Evolutionary conservation across 139 green algal genomes (phyloP).

Genomic region (Chlamydomonas schloesseri): DNA sequence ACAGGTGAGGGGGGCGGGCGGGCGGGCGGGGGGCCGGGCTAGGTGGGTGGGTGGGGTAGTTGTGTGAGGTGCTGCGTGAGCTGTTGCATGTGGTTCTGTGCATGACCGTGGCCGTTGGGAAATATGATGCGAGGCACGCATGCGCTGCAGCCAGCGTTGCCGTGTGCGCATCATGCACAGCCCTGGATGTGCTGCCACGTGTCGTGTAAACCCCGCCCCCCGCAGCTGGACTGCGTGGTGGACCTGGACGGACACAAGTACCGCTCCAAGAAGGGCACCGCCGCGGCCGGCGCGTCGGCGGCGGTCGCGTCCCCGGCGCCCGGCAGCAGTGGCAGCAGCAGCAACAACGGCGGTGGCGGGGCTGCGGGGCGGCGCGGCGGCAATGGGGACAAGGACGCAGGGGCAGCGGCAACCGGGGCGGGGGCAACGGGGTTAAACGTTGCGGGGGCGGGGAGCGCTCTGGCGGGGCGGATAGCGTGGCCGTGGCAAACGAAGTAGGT

Average conservation of each 20-base stretch:
- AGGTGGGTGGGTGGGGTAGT: neutral
- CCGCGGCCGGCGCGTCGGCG: neutral
- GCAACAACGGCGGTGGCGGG: neutral
- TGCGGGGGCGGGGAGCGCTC: neutral
- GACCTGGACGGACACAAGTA: slow-evolving; percentile 33
- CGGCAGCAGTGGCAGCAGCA: neutral
- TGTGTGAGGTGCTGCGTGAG: too few species aligned
- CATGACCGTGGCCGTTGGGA: too few species aligned
- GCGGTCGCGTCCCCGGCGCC: neutral
- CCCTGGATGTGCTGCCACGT: too few species aligned
- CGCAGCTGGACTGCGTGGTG: slow-evolving; percentile 22
- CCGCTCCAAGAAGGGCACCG: neutral
- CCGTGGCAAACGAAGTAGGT: neutral
- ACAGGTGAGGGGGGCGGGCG: slow-evolving; percentile 42
- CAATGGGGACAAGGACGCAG: neutral
- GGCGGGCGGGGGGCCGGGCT: too few species aligned
- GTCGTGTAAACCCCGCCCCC: too few species aligned
- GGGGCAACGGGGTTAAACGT: neutral
- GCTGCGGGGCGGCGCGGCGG: too few species aligned
- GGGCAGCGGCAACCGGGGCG: too few species aligned
- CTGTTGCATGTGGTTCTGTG: too few species aligned
- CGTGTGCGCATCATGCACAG: too few species aligned
- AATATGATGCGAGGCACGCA: too few species aligned
- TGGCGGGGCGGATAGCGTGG: slow-evolving; percentile 19
- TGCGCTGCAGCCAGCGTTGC: too few species aligned